These are phyloP conservation scores for Xylaria sp. DNA, from an alignment of 2,329 filamentous ascomycete species.

Conservation along the genomic window DNA sequence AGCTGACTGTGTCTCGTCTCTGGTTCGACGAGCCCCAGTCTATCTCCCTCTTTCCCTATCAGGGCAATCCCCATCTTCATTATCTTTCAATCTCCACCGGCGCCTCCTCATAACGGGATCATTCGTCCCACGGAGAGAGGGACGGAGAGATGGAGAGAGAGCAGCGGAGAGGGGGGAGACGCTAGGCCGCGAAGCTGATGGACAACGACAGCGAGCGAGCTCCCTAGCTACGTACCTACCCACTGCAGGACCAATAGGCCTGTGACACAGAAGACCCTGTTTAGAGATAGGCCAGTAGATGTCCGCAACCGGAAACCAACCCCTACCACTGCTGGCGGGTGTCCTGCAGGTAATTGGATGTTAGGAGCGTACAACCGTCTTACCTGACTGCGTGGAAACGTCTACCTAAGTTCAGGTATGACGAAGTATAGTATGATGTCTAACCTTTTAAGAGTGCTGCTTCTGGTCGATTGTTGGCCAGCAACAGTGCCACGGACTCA, in stretches of 20 bases:
- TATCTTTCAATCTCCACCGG: slow-evolving; percentile 24
- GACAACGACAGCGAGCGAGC: slow-evolving; percentile 4
- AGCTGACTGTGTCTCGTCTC: slow-evolving; percentile 37
- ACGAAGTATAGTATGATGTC: slow-evolving; percentile 18
- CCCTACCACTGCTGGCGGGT: slow-evolving; percentile 8
- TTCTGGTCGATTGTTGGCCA: slow-evolving; percentile 24
- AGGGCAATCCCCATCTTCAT: slow-evolving; percentile 21
- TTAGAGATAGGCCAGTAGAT: slow-evolving; percentile 10
- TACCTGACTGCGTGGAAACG: slow-evolving; percentile 23
- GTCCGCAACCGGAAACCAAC: slow-evolving; percentile 31
- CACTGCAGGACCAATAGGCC: slow-evolving; percentile 23
- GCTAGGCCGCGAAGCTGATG: slow-evolving; percentile 7
- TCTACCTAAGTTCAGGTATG: slow-evolving; percentile 16
- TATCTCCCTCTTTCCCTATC: slow-evolving; percentile 28
- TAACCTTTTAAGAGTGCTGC: slow-evolving; percentile 8
- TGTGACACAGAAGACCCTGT: slow-evolving; percentile 33
- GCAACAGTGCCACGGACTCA: slow-evolving; percentile 15
- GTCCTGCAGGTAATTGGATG: slow-evolving; percentile 19
- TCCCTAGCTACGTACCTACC: neutral
- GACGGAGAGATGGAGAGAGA: slow-evolving; percentile 1
- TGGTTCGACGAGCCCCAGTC: slow-evolving; percentile 14
- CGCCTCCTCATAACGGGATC: neutral
- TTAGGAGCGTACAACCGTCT: slow-evolving; percentile 13
- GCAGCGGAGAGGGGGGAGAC: neutral
- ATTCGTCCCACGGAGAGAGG: slow-evolving; percentile 8